Base-by-base conservation (phyloP, 805 yeast genomes). In the Nakazawaea molendinolei region DNA sequence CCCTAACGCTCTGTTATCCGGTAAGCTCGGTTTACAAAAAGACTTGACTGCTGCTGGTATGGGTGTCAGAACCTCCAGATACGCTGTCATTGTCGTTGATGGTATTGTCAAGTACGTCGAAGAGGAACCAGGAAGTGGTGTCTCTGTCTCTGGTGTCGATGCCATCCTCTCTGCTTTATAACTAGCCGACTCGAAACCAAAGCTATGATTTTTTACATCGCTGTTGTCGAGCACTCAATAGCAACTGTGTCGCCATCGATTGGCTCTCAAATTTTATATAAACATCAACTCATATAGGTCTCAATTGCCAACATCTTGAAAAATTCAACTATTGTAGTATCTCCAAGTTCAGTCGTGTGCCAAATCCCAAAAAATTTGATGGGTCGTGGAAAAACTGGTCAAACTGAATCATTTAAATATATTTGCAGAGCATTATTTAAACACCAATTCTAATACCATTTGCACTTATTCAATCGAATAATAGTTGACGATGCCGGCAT, bases 11-110 rank as follows among this genome's bases (percentile, higher is more conserved):
- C 58, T 58, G 24, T 76, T 83, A 56, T 71, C 85, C 42, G 60
- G 62, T 49, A 52, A 71, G 23, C 59, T 79, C 39, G 94, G 89
- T 32, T 71, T 74, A 43, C 61, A 67, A 29, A 54, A 68, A 36
- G 77, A 76, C 46, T 65, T 71, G 38, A 69, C 73, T 34, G 67
- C 67, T 16, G 63, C 53, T 36, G 84, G 75, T 19, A 56, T 74
- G 44, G 77, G 79, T 17, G 53, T 60, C 40, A 71, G 89, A 62
- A 73, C 84, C 36, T 65, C 68, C 44, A 74, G 95, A 61, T 85
- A 76, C 61, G 86, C 90, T 29, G 62, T 80, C 40, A 65, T 86
- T 43, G 76, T 83, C 36, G 77, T 75, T 35, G 51, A 56, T 29
- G 60, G 60, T 23, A 40, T 41, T 15, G 47, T 58, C 37, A 43